Conservation (phyloP, 192 early-diverging fungal genomes). For the Entrophospora sp. region DNA sequence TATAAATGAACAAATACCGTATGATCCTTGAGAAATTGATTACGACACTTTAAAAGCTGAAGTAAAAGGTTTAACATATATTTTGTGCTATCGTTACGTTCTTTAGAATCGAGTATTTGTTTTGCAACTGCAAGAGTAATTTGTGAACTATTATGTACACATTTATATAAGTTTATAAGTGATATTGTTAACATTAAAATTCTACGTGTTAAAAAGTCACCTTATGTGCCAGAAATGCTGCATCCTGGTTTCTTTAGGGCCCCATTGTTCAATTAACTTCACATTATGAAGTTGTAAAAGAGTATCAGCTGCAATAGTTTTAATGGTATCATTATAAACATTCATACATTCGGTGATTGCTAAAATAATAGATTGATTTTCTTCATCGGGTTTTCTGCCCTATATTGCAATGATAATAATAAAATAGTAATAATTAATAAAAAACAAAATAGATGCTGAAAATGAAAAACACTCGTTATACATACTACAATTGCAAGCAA, state of each 20-base stretch:
- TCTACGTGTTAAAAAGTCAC: not conserved
- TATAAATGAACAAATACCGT: slow-evolving; percentile 24
- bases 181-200: not conserved
- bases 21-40: slow-evolving; percentile 45
- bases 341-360: slow-evolving; percentile 68
- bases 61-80: slow-evolving; percentile 59
- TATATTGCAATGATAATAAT: too few relatives aligned
- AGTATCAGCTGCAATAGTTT: slow-evolving; percentile 60
- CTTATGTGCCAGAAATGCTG: slow-evolving; percentile 72
- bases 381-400: not conserved
- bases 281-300: slow-evolving; percentile 67
- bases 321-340: slow-evolving; percentile 60
- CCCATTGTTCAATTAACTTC: slow-evolving; percentile 71
- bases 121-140: slow-evolving; percentile 61
- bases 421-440: too few relatives aligned
- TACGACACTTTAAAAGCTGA: slow-evolving; percentile 54
- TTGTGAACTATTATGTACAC: slow-evolving; percentile 32
- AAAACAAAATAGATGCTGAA: too few relatives aligned
- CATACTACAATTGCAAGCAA: too few relatives aligned
- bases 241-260: slow-evolving; percentile 61
- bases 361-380: slow-evolving; percentile 57
- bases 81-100: slow-evolving; percentile 54
- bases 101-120: slow-evolving; percentile 66
- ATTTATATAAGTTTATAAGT: not conserved
- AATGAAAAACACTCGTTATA: too few relatives aligned